phyloP scores from a whole-genome alignment of 164 flowering plant species.

The Akebia trifoliata region DNA sequence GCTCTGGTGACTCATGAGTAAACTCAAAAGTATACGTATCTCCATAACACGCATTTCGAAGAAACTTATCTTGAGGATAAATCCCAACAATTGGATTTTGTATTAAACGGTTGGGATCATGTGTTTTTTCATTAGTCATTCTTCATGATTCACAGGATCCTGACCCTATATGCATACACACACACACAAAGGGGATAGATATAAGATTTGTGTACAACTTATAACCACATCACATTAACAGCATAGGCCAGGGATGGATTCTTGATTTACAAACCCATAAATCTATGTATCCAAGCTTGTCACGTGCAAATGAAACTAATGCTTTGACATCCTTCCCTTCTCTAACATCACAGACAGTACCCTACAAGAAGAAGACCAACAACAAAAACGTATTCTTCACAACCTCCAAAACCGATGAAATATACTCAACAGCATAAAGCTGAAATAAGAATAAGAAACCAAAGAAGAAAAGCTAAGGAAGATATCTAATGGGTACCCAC shows the following conservation, averaged over 20 bases:
- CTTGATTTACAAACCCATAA: constrained; percentile 59
- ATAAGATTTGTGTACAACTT: background rate
- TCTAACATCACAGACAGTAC: constrained; percentile 80
- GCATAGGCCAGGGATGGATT: background rate
- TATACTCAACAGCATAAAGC: background rate
- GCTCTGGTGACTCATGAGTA: too few species aligned
- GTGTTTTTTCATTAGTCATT: too few species aligned
- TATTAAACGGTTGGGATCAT: too few species aligned
- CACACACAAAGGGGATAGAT: background rate
- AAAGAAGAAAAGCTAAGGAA: background rate
- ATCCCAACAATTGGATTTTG: too few species aligned
- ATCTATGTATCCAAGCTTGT: constrained; percentile 64
- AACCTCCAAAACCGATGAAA: too few species aligned
- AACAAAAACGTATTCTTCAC: constrained; percentile 6
- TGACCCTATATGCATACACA: background rate
- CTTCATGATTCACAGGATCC: too few species aligned
- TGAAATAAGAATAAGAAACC: background rate
- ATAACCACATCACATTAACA: background rate
- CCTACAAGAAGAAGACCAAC: constrained; percentile 36
- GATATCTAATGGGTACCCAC: constrained; percentile 69
- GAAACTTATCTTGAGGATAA: too few species aligned
- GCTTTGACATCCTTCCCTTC: constrained; percentile 66
- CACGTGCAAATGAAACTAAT: constrained; percentile 60
- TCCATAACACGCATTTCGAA: too few species aligned
- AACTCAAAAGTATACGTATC: too few species aligned